A percentile compares a stretch with the other conserved stretches of the same genome.
phyloP scores from a whole-genome alignment of 306 rosid species.

The Acacia confusa region DNA sequence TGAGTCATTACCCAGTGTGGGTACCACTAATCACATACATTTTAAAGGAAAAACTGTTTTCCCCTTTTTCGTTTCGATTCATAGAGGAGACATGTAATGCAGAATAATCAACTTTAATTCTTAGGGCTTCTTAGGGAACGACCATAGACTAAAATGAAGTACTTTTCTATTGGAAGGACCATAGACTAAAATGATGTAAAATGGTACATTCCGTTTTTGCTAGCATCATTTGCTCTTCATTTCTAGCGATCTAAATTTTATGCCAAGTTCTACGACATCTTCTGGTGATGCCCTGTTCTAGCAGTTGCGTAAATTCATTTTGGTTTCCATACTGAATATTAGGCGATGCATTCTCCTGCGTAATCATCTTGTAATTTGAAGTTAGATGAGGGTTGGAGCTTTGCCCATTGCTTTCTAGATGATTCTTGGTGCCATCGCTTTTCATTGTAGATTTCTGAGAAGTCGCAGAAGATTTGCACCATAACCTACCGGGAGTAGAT shows the following conservation, averaged over 20 bases:
- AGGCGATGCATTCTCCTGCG: constrained; percentile 78
- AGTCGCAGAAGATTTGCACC: constrained; percentile 36
- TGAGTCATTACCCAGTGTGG: not conserved
- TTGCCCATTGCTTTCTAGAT: constrained; percentile 36
- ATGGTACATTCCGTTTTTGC: constrained; percentile 24
- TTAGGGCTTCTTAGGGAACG: too few species aligned
- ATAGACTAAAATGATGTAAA: not conserved
- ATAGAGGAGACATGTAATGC: not conserved
- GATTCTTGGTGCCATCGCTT: constrained; percentile 36
- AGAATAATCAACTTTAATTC: not conserved
- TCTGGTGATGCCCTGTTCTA: constrained; percentile 8
- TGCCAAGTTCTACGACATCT: constrained; percentile 7
- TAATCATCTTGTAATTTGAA: constrained; percentile 40
- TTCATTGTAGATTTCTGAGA: constrained; percentile 37
- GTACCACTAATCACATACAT: too few species aligned
- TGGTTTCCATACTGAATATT: constrained; percentile 58
- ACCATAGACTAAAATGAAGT: not conserved
- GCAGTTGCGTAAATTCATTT: constrained; percentile 2
- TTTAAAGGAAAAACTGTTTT: not conserved
- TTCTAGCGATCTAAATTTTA: not conserved
- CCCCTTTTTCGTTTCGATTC: not conserved
- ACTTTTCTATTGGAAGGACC: not conserved
- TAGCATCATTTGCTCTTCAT: constrained; percentile 30
- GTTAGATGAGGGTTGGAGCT: constrained; percentile 32
- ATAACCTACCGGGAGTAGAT: constrained; percentile 28